A percentile compares a stretch with the other conserved stretches of the same genome.
Conservation (phyloP, 768 basidiomycete genomes). For the Boletus eberwhitei region DNA sequence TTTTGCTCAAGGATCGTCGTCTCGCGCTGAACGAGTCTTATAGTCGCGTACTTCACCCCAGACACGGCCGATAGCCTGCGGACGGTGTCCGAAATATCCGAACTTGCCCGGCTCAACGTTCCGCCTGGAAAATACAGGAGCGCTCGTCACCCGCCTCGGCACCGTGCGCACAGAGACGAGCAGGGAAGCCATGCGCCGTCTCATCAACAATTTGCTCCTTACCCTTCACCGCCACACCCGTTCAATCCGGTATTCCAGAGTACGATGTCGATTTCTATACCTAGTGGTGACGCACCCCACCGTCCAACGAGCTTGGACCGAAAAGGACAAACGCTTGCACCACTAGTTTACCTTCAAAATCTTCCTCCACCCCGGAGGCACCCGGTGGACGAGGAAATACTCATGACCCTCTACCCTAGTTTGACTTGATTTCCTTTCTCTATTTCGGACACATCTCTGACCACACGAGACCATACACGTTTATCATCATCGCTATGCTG, state of each 20-base stretch:
- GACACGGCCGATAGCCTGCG: constrained; percentile 54
- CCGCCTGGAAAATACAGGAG: constrained; percentile 63
- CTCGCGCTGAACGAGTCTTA: constrained; percentile 1
- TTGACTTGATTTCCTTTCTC: constrained; percentile 23
- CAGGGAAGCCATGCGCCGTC: constrained; percentile 14
- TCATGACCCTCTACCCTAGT: constrained; percentile 53
- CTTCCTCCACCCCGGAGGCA: constrained; percentile 62
- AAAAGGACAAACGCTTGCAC: constrained; percentile 45
- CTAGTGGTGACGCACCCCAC: neutral
- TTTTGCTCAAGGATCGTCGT: constrained; percentile 1
- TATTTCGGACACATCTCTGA: constrained; percentile 10
- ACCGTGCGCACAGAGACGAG: constrained; percentile 31
- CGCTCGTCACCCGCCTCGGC: constrained; percentile 53
- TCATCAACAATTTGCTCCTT: constrained; percentile 30
- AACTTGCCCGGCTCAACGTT: constrained; percentile 50
- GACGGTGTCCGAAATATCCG: constrained; percentile 58
- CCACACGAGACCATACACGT: constrained; percentile 2
- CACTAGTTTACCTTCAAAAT: constrained; percentile 59
- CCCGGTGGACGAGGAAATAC: constrained; percentile 65
- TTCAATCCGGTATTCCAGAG: constrained; percentile 9
- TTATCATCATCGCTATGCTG: constrained; percentile 11
- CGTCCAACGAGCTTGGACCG: constrained; percentile 9
- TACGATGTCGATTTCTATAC: neutral
- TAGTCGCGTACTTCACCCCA: constrained; percentile 77
- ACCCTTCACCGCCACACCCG: constrained; percentile 28